These are phyloP conservation scores for Kuraishia molischiana DNA, from an alignment of 805 yeast species.

Conservation along the genomic window DNA sequence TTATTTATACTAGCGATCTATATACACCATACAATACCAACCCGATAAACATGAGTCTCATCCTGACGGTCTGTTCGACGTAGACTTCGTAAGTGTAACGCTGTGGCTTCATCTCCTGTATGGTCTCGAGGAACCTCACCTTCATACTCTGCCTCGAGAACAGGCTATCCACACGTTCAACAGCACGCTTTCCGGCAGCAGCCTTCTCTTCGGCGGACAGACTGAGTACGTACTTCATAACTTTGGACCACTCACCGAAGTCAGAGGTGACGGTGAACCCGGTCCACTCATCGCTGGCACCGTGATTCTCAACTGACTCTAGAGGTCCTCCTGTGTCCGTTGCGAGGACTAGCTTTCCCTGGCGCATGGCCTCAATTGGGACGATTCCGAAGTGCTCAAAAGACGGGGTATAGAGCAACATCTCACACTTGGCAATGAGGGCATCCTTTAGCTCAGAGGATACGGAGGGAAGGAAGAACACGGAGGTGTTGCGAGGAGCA, in stretches of 20 bases:
- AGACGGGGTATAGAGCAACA: conserved; percentile 81
- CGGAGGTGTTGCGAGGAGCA: conserved; percentile 20
- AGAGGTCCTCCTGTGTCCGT: conserved; percentile 88
- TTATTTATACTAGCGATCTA: not conserved
- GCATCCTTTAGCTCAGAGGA: conserved; percentile 53
- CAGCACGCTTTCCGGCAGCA: conserved; percentile 18
- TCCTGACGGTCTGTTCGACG: not conserved
- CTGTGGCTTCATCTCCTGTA: not conserved
- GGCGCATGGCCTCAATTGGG: conserved; percentile 89
- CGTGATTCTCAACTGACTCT: conserved; percentile 51
- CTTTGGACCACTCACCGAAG: conserved; percentile 43
- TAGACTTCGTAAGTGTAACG: conserved; percentile 3
- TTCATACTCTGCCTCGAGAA: conserved; percentile 41
- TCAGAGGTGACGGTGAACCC: conserved; percentile 52
- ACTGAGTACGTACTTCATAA: conserved; percentile 28
- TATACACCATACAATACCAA: not conserved
- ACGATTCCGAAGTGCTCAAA: conserved; percentile 97
- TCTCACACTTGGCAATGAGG: conserved; percentile 44
- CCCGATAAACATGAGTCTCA: not conserved
- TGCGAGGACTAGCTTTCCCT: conserved; percentile 77
- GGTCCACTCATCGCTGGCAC: conserved; percentile 25
- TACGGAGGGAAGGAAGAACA: conserved; percentile 76
- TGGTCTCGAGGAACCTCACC: conserved; percentile 7
- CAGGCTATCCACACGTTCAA: conserved; percentile 22
- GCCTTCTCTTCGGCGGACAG: conserved; percentile 16